Base-by-base conservation (phyloP, 768 basidiomycete genomes). In the Clathrus columnatus region DNA sequence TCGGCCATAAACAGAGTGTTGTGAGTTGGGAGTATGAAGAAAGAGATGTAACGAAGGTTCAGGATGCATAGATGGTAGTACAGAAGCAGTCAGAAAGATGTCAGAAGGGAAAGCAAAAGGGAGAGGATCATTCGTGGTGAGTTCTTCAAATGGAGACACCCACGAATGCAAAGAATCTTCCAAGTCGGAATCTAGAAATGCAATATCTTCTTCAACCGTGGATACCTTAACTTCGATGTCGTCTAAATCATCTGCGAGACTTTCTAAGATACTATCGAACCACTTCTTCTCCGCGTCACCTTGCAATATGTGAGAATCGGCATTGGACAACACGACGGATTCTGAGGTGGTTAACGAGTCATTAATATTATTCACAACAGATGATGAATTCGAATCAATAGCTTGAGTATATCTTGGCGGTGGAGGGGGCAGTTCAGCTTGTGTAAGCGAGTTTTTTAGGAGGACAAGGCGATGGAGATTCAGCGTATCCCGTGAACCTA, bases 401-500 rank as follows among this genome's bases (percentile, higher is more conserved):
- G 54, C 72, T 63, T 52, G 74, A 47, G 61, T 68, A 68, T 63
- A 70, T 59, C 60, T 46, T 32, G 75, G 71, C 50, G 78, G 75
- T 59, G 82, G 76, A 61, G 47, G 28, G 16, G 27, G 10, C 11
- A 45, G 26, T 42, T 59, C 61, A 17, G 48, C 55, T 26, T 74
- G 75, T 61, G 80, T 69, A 59, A 89, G 77, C 27, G 85, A 88
- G 68, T 91, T 91, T 84, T 90, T 90, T 66, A 91, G 77, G 56
- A 91, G 76, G 51, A 91, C 88, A 86, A 85, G 89, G 66, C 87
- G 86, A 65, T 87, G 86, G 72, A 91, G 78, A 71, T 81, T 87
- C 74, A 78, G 76, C 60, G 70, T 80, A 72, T 86, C 84, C 72
- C 78, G 82, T 61, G 61, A 61, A 61, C 73, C 68, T 66, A 47